Base-by-base conservation (phyloP, 2,329 filamentous ascomycete species). In the Alternaria gaisen region DNA sequence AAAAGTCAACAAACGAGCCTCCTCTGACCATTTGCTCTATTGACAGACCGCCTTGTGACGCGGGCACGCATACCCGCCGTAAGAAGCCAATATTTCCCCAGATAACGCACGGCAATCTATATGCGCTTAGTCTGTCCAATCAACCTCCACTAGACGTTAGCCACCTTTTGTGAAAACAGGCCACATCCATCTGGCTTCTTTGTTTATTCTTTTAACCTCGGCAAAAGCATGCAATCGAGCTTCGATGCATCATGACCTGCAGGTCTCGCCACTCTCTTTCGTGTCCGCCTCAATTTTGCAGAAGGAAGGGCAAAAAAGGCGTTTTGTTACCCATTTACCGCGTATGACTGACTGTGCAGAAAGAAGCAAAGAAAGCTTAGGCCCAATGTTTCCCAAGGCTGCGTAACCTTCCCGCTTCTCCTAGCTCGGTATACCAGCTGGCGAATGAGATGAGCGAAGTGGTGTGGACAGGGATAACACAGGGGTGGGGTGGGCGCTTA, bases 391-490 rank as follows among this genome's bases (percentile, higher is more conserved):
- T 55, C 63, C 65, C 67, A 68, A 68, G 58, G 54, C 53, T 64
- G 58, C 56, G 68, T 69, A 68, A 67, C 67, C 69, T 68, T 69
- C 67, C 71, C 71, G 66, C 66, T 53, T 32, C 48, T 48, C 38
- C 47, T 56, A 50, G 46, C 42, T 41, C 14, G 22, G 30, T 28
- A 20, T 47, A 36, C 18, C 46, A 50, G 32, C 7, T 43, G 56
- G 48, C 72, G 63, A 73, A 73, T 74, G 56, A 70, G n/a, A 34
- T 5, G 20, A 11, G 40, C 5, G 43, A 54, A 46, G 14, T 30
- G 11, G 24, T 14, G 40, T 6, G 47, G 47, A 42, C 36, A 53
- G 51, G 57, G 58, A 60, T 52, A 59, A 58, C 50, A 51, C 52
- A 58, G 58, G 63, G 66, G 52, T 64, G 46, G 43, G 36, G 46